Evolutionary conservation across 768 basidiomycete genomes (phyloP).

Genomic region (Pisolithus albus): DNA sequence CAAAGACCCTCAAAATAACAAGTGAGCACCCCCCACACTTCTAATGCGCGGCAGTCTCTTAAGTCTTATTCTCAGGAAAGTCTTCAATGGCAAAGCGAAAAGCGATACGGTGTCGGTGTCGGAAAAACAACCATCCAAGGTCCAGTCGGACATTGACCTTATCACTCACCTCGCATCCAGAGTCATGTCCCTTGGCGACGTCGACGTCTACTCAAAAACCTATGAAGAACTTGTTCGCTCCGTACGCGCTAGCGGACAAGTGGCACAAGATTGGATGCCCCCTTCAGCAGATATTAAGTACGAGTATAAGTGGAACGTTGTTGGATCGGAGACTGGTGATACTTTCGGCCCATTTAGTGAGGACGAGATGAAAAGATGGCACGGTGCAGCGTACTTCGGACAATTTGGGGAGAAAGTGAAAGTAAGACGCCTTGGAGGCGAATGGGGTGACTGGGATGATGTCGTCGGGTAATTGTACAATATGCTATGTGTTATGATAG

Average conservation of each 20-base stretch:
- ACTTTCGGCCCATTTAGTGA: conserved; percentile 77
- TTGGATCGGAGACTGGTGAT: conserved; percentile 42
- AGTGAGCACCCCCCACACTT: conserved; percentile 10
- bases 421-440: conserved; percentile 56
- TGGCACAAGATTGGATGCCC: conserved; percentile 64
- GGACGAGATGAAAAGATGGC: conserved; percentile 77
- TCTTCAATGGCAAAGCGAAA: conserved; percentile 29
- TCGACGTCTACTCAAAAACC: conserved; percentile 79
- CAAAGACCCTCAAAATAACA: conserved; percentile 27
- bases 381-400: conserved; percentile 78
- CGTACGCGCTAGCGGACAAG: conserved; percentile 64
- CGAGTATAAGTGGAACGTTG: conserved; percentile 75
- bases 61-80: conserved; percentile 11
- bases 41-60: not conserved
- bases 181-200: conserved; percentile 80
- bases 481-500: too few relatives aligned
- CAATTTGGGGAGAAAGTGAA: conserved; percentile 68
- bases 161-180: conserved; percentile 85
- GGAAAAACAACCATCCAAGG: conserved; percentile 36
- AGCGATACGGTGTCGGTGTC: conserved; percentile 39
- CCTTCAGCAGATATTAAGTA: conserved; percentile 70
- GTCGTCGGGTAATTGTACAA: conserved; percentile 35
- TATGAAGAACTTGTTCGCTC: conserved; percentile 79
- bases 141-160: conserved; percentile 57
- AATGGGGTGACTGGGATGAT: conserved; percentile 74